phyloP scores from a whole-genome alignment of 306 rosid genomes.

The Acacia confusa region DNA sequence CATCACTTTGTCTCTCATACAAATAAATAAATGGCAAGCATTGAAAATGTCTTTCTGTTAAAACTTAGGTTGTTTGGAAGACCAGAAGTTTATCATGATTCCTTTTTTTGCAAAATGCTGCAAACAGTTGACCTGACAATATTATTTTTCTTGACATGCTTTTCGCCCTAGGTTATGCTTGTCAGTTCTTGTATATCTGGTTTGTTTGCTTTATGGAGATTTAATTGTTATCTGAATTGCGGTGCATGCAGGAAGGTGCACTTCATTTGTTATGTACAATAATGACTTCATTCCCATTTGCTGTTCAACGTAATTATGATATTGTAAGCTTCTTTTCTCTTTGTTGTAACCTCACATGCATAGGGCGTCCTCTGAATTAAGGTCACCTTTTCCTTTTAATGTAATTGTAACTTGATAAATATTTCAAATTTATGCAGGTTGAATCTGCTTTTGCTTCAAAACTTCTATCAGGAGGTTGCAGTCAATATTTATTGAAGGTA shows the following conservation, averaged over 20 bases:
- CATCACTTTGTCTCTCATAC: too few species aligned
- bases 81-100: neutral
- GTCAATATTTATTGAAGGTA: conserved; percentile 70
- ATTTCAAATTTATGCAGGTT: conserved; percentile 51
- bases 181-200: conserved; percentile 4
- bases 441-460: conserved; percentile 73
- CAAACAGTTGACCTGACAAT: neutral
- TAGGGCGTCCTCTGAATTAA: neutral
- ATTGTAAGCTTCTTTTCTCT: conserved; percentile 55
- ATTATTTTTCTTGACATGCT: conserved; percentile 25
- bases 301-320: conserved; percentile 68
- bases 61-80: neutral
- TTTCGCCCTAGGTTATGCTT: conserved; percentile 20
- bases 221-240: conserved; percentile 31
- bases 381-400: neutral
- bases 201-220: conserved; percentile 24
- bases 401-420: conserved; percentile 22
- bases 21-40: conserved; percentile 9
- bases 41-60: conserved; percentile 2
- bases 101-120: conserved; percentile 5
- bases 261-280: conserved; percentile 59
- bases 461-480: conserved; percentile 62
- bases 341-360: conserved; percentile 1
- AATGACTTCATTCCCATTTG: conserved; percentile 58
- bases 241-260: conserved; percentile 76